Evolutionary conservation across 2,329 filamentous ascomycete species (phyloP), one percentile per base, ranked within the genome.

Genomic region (Apiospora aurea): DNA sequence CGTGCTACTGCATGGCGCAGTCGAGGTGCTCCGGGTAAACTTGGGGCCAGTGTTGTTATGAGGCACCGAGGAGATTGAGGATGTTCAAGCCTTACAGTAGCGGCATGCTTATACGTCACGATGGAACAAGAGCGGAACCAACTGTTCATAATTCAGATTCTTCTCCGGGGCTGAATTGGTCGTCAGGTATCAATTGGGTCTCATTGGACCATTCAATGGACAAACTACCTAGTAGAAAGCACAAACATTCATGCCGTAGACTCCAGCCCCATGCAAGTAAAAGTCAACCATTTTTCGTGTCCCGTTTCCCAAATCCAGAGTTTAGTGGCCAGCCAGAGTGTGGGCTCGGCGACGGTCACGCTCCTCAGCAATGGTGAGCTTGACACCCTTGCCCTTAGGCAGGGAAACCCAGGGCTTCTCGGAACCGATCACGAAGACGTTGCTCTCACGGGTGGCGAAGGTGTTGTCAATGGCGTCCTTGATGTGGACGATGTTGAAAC

Each of bases 401-500:
- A 99, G 92, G 82, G 94, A 97, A 88, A 99, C 92, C 96, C 96
- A 99, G 83, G 96, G 96, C 93, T 98, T 98, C 84, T 99, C 96
- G 81, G 92, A 90, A 83, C 96, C 96, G 81, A 99, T 98, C 89
- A 99, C 92, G 89, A 99, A 99, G 83, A 99, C 95, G 94, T 99
- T 99, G 91, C 88, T 93, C 91, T 99, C 95, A 88, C 96, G 96
- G 84, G 96, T 99, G 83, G 96, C 95, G 88, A 99, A 99, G 84
- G 94, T 94, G 93, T 99, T 99, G 92, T 98, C 96, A 87, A 99
- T 96, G 83, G 95, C 96, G 84, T 99, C 96, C 94, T 99, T 99
- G 88, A 99, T 93, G 91, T 98, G 95, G 86, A 99, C 95, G 83
- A 99, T 97, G 92, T 97, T 97, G 94, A 99, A 99, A 87, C 96